These are phyloP conservation scores for Trichophyton simii DNA, from an alignment of 2,329 filamentous ascomycete species.

Conservation along the genomic window DNA sequence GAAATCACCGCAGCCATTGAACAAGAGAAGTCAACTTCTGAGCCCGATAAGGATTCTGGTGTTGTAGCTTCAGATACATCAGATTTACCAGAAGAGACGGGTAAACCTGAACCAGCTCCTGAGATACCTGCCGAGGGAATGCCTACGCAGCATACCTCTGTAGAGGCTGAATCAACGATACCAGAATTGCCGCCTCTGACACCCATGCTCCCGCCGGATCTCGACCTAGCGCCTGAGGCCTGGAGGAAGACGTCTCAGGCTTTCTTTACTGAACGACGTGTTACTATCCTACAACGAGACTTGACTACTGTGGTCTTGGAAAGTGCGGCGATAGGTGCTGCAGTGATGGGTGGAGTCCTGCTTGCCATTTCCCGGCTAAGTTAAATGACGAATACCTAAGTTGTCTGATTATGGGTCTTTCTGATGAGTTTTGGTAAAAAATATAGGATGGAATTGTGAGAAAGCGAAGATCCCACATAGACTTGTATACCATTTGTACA, in stretches of 20 bases:
- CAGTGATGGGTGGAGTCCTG: conserved; percentile 39
- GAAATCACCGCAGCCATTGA: neutral
- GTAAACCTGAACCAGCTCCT: conserved; percentile 11
- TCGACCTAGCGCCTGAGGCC: conserved; percentile 23
- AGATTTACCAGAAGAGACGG: neutral
- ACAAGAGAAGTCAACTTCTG: neutral
- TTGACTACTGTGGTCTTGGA: conserved; percentile 57
- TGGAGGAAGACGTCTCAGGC: conserved; percentile 45
- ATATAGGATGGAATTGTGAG: neutral
- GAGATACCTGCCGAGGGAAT: neutral
- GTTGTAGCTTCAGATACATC: conserved; percentile 5
- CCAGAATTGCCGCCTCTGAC: conserved; percentile 14
- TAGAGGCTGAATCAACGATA: neutral
- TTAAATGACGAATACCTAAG: neutral
- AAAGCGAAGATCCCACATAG: neutral
- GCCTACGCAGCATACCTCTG: neutral
- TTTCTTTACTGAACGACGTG: conserved; percentile 51
- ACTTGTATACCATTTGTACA: conserved; percentile 4
- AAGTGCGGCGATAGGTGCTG: conserved; percentile 53
- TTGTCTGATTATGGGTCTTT: too few species aligned
- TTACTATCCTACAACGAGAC: conserved; percentile 56
- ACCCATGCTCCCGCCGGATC: conserved; percentile 16
- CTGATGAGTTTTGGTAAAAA: neutral
- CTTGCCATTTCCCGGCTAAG: conserved; percentile 40
- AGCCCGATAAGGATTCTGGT: neutral